These are phyloP conservation scores for Saccharomycopsis malanga DNA, from an alignment of 805 yeast species.

Conservation along the genomic window DNA sequence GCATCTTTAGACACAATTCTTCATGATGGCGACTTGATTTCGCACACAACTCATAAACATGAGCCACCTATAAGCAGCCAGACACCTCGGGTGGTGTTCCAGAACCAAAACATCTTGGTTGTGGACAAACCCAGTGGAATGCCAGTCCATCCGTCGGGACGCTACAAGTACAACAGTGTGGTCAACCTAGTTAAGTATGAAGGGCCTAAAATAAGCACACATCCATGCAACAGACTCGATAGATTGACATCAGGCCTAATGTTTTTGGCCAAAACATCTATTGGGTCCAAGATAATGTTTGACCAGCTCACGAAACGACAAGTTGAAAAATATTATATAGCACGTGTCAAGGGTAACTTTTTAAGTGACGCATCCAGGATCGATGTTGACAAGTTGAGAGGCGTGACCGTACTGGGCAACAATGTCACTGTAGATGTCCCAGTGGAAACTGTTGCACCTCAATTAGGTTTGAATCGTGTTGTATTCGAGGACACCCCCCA, in stretches of 20 bases:
- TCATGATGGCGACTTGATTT: slow-evolving; percentile 74
- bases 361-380: slow-evolving; percentile 34
- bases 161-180: slow-evolving; percentile 67
- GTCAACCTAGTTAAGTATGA: slow-evolving; percentile 74
- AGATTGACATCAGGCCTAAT: slow-evolving; percentile 87
- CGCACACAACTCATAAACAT: slow-evolving; percentile 77
- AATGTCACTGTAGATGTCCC: slow-evolving; percentile 59
- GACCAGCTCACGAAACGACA: slow-evolving; percentile 58
- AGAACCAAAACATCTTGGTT: slow-evolving; percentile 69
- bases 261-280: slow-evolving; percentile 79
- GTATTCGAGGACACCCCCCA: slow-evolving; percentile 22
- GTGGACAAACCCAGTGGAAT: slow-evolving; percentile 92
- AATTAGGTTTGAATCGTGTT: slow-evolving; percentile 59
- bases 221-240: slow-evolving; percentile 86
- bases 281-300: slow-evolving; percentile 70
- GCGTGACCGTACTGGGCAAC: too few species aligned
- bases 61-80: slow-evolving; percentile 73
- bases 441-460: slow-evolving; percentile 63
- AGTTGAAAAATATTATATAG: slow-evolving; percentile 77
- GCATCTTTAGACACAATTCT: slow-evolving; percentile 62
- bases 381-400: neutral
- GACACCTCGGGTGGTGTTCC: slow-evolving; percentile 52
- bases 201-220: slow-evolving; percentile 53
- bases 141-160: slow-evolving; percentile 94
- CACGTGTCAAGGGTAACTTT: slow-evolving; percentile 82